Conservation (phyloP, 495 filamentous ascomycete species). For the Talaromyces proteolyticus region DNA sequence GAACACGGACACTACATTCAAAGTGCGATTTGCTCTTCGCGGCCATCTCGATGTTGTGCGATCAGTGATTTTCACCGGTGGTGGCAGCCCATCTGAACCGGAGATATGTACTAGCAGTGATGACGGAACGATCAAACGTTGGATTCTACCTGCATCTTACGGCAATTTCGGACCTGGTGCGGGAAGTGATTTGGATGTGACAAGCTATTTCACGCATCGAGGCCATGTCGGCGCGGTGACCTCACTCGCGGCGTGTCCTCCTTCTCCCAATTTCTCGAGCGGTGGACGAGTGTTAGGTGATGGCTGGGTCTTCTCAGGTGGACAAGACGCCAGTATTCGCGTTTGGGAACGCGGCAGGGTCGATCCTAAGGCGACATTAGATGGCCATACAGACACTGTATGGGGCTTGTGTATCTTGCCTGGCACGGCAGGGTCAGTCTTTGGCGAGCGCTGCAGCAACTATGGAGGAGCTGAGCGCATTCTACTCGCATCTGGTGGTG, state of each 20-base stretch:
- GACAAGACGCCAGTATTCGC: conserved; percentile 85
- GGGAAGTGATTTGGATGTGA: conserved; percentile 78
- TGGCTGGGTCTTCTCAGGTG: conserved; percentile 97
- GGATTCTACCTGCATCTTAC: conserved; percentile 82
- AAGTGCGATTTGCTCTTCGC: conserved; percentile 84
- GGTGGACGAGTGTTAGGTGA: conserved; percentile 80
- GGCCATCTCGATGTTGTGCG: conserved; percentile 93
- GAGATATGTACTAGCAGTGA: conserved; percentile 97
- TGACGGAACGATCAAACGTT: conserved; percentile 91
- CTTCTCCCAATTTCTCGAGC: conserved; percentile 77
- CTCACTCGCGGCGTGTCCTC: conserved; percentile 77
- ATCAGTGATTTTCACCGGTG: conserved; percentile 91
- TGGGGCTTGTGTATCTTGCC: conserved; percentile 95
- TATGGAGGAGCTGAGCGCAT: conserved; percentile 79
- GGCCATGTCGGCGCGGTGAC: conserved; percentile 90
- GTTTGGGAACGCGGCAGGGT: conserved; percentile 94
- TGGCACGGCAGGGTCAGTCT: conserved; percentile 69
- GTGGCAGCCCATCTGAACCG: conserved; percentile 87
- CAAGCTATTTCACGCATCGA: conserved; percentile 88
- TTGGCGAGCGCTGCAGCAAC: conserved; percentile 59
- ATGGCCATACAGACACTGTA: conserved; percentile 91
- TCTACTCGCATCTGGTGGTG: conserved; percentile 82
- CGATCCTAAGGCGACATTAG: conserved; percentile 90
- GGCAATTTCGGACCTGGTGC: conserved; percentile 50
- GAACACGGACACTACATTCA: conserved; percentile 68